Conservation (phyloP, 2,329 filamentous ascomycete genomes). For the Exophiala calicioides region DNA sequence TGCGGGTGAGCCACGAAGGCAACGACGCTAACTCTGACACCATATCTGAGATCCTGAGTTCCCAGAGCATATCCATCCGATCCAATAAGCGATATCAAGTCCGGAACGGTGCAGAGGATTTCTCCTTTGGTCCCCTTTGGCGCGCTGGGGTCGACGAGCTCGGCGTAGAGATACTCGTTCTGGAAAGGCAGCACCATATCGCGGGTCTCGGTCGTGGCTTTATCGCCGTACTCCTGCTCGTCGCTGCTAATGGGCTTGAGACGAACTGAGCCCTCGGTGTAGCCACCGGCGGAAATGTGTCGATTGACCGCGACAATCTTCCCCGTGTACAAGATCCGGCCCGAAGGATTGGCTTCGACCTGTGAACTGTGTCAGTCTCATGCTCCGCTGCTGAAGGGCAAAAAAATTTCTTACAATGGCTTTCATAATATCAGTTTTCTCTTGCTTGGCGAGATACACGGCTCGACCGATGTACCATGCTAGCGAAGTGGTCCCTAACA, state of each 20-base stretch:
- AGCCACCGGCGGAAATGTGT: constrained; percentile 39
- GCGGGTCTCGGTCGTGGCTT: constrained; percentile 4
- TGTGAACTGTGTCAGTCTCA: background rate
- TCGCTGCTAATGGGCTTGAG: constrained; percentile 34
- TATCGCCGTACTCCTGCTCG: constrained; percentile 27
- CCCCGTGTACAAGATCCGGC: constrained; percentile 47
- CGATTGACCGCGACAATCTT: constrained; percentile 49
- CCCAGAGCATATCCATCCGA: constrained; percentile 25
- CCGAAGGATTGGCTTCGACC: constrained; percentile 33
- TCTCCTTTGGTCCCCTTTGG: constrained; percentile 15
- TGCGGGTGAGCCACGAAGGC: constrained; percentile 59
- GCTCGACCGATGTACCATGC: constrained; percentile 36
- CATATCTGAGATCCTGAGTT: constrained; percentile 47
- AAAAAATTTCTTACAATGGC: constrained; percentile 40
- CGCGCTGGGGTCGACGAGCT: constrained; percentile 20
- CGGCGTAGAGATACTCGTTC: constrained; percentile 35
- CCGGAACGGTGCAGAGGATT: constrained; percentile 37
- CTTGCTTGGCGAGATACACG: constrained; percentile 31
- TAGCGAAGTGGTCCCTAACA: constrained; percentile 39
- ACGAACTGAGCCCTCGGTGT: constrained; percentile 39
- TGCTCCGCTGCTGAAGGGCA: constrained; percentile 1
- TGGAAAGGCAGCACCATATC: constrained; percentile 31
- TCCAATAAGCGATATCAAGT: constrained; percentile 29
- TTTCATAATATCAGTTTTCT: constrained; percentile 40
- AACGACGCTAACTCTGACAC: constrained; percentile 53